phyloP scores from a whole-genome alignment of 768 basidiomycete species.

The Lentinus brumalis region DNA sequence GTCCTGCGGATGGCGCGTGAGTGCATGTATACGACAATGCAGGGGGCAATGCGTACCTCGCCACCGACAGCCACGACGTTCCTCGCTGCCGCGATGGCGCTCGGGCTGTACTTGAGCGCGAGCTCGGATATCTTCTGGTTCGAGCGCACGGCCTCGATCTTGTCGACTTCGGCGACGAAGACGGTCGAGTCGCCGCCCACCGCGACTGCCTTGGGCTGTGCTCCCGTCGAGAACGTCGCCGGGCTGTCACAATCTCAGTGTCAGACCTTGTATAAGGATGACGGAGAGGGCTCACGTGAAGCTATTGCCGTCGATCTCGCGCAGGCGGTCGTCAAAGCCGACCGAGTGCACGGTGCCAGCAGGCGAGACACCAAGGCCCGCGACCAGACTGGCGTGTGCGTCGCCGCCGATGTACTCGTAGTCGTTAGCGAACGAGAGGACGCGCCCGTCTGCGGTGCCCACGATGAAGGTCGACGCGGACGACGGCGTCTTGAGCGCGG shows the following conservation, averaged over 20 bases:
- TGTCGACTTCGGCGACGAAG: conserved; percentile 61
- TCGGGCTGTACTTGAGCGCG: conserved; percentile 50
- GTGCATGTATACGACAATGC: neutral
- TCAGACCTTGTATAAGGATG: neutral
- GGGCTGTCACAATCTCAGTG: conserved; percentile 40
- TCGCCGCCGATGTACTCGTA: conserved; percentile 56
- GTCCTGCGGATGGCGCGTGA: conserved; percentile 47
- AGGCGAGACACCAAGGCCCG: conserved; percentile 53
- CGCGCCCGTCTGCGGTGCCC: conserved; percentile 80
- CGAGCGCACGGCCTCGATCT: conserved; percentile 65
- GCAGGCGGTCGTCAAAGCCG: conserved; percentile 80
- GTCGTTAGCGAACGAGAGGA: conserved; percentile 60
- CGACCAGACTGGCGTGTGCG: conserved; percentile 72
- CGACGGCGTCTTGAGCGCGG: conserved; percentile 45
- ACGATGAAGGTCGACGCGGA: conserved; percentile 71
- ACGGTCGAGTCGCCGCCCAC: conserved; percentile 60
- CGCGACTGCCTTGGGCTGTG: conserved; percentile 73
- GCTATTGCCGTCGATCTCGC: conserved; percentile 58
- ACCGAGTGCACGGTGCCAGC: conserved; percentile 62
- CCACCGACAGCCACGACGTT: conserved; percentile 69
- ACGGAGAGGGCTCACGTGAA: conserved; percentile 50
- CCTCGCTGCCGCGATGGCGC: conserved; percentile 55
- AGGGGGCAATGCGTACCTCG: conserved; percentile 50
- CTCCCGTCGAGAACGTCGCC: conserved; percentile 50
- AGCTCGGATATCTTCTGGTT: conserved; percentile 69